Conservation (phyloP, 192 early-diverging fungal genomes). For the Mortierella hygrophila region DNA sequence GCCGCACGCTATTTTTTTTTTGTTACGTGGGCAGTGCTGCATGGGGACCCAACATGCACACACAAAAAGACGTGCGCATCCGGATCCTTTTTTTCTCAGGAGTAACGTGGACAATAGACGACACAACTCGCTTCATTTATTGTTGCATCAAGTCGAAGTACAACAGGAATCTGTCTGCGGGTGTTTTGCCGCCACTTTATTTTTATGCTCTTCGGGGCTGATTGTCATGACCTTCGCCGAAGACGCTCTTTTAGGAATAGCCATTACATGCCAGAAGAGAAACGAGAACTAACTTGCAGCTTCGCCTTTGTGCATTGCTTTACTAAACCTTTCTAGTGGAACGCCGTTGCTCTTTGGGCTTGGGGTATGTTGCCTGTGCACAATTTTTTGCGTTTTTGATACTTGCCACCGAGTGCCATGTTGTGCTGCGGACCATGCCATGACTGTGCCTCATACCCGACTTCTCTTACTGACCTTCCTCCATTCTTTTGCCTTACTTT, state of each 20-base stretch:
- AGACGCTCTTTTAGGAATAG: background rate
- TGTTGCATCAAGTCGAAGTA: background rate
- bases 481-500: constrained; percentile 12
- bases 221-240: background rate
- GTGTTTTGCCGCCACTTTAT: background rate
- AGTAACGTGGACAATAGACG: background rate
- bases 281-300: background rate
- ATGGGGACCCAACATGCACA: background rate
- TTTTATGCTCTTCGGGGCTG: no score
- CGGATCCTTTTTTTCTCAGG: background rate
- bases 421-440: constrained; percentile 34
- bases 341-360: constrained; percentile 98
- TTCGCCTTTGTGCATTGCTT: background rate
- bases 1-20: background rate
- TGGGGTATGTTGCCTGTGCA: constrained; percentile 78
- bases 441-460: constrained; percentile 20
- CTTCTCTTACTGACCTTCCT: background rate
- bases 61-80: background rate
- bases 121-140: background rate
- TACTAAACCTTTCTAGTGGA: constrained; percentile 79
- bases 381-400: background rate
- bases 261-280: no score
- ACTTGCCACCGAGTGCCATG: background rate
- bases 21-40: constrained; percentile 1
- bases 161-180: background rate